Conservation (phyloP, 177 flowering plant species). For the Tripterygium wilfordii region DNA sequence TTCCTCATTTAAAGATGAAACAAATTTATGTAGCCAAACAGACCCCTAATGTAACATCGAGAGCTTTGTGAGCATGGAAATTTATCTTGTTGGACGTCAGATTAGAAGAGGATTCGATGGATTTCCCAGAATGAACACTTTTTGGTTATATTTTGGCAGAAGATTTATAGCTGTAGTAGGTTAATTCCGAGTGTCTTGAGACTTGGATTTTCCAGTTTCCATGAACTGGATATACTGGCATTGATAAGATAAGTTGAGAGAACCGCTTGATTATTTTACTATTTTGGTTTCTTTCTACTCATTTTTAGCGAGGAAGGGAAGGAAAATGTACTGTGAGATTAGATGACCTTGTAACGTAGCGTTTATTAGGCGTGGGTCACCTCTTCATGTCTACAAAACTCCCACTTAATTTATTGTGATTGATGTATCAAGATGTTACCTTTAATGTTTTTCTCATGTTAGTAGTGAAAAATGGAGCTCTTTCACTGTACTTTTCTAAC, state of each 20-base stretch:
- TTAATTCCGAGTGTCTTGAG: background rate
- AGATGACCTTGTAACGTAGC: too few relatives aligned
- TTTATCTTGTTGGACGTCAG: background rate
- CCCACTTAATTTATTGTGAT: too few relatives aligned
- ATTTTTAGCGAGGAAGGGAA: background rate
- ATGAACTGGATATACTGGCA: constrained; percentile 6
- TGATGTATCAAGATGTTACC: too few relatives aligned
- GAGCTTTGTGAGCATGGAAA: constrained; percentile 14
- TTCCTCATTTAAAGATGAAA: constrained; percentile 48
- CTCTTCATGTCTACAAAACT: too few relatives aligned
- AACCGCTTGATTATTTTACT: constrained; percentile 5
- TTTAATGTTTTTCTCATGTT: too few relatives aligned
- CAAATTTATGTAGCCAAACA: constrained; percentile 92
- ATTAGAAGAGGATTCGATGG: background rate
- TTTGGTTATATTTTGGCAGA: constrained; percentile 6
- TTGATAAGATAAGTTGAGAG: constrained; percentile 3
- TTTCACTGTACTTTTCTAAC: too few relatives aligned
- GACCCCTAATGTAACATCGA: constrained; percentile 23
- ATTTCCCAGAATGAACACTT: background rate
- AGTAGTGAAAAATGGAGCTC: too few relatives aligned
- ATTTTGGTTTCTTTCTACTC: background rate
- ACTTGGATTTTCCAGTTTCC: background rate
- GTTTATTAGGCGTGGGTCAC: too few relatives aligned
- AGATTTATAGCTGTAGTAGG: background rate
- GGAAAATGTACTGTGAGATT: too few relatives aligned